Base-by-base conservation (phyloP, 2,329 filamentous ascomycete genomes). In the Arachnopeziza araneosa region DNA sequence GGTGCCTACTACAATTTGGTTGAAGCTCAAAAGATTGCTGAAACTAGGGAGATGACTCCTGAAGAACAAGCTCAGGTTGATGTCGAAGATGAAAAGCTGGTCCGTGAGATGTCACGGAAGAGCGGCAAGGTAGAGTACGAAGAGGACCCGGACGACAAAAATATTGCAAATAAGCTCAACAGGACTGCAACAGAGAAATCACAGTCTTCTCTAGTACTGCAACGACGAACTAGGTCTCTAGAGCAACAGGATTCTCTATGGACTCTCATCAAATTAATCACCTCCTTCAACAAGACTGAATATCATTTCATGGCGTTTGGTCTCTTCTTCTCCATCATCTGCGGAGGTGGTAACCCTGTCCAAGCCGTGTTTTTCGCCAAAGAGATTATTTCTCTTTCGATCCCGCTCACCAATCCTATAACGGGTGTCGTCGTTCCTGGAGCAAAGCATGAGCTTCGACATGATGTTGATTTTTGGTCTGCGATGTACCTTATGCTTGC, bases 401-500 rank as follows among this genome's bases (percentile, higher is more conserved):
- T 5, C 23, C 53, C 66, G 22, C 23, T 62, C 49, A 24, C 24
- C 83, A 79, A 24, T 74, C 76, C 19, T 73, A 66, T 44, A 79
- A 80, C 72, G 83, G 78, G 50, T 74, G 71, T 22, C 32, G 30
- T 74, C 84, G 65, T 69, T 26, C 67, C 67, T 22, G 65, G 66
- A 52, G 64, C 61, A 24, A 55, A 21, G 21, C 52, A 64, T 21
- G 50, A 24, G 57, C 80, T 96, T 56, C 83, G 87, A 65, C 78
- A 81, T 21, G 83, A 93, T 61, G 86, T 89, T 22, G 85, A 91
- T 70, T 96, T 96, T 73, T 97, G 91, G 91, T 87, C 85, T 59
- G 77, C 86, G 68, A 96, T 96, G 91, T 96, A 88, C 74, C 81
- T 93, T 64, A 92, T 96, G 82, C 80, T 97, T 58, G 92, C 86